phyloP scores from a whole-genome alignment of 192 early-diverging fungal species.

The Coemansia reversa region DNA sequence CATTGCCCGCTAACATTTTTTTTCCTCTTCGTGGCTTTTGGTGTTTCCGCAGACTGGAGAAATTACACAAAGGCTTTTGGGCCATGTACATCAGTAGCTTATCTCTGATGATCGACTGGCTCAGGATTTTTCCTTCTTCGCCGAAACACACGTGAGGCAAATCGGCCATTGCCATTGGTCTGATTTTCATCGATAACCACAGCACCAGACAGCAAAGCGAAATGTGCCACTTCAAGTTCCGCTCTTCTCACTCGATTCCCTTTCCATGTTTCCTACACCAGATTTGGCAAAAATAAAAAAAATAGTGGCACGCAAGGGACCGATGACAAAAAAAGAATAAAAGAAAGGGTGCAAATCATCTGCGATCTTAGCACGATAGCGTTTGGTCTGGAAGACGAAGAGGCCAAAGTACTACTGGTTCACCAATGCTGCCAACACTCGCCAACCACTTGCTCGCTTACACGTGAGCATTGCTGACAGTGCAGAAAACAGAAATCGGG shows the following conservation, averaged over 20 bases:
- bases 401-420: no score
- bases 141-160: constrained; percentile 5
- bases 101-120: constrained; percentile 16
- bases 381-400: not conserved
- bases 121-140: not conserved
- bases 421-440: not conserved
- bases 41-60: not conserved
- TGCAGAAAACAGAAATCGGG: not conserved
- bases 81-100: not conserved
- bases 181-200: constrained; percentile 12
- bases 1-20: not conserved
- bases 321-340: not conserved
- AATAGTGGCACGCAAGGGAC: not conserved
- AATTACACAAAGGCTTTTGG: not conserved
- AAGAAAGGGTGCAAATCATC: not conserved
- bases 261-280: not conserved
- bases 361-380: not conserved
- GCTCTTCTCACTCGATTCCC: no score
- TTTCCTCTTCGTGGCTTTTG: not conserved
- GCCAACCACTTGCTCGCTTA: not conserved
- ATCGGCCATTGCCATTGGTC: constrained; percentile 3
- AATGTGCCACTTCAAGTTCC: not conserved
- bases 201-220: not conserved
- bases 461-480: not conserved
- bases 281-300: not conserved